phyloP scores from a whole-genome alignment of 2,329 filamentous ascomycete genomes.

The Myriosclerotinia scirpicola region DNA sequence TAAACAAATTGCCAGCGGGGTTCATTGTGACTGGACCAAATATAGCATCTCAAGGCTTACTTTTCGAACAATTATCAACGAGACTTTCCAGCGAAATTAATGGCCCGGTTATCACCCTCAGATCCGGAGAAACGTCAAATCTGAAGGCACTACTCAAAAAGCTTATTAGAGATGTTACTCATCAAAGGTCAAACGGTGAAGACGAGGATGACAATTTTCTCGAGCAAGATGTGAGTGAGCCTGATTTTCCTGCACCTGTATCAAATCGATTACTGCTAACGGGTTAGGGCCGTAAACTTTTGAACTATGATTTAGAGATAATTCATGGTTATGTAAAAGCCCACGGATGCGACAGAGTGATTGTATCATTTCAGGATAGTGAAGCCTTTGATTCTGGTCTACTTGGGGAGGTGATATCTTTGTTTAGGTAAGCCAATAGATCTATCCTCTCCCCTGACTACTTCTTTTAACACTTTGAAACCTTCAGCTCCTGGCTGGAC shows the following conservation, averaged over 20 bases:
- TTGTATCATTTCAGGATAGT: slow-evolving; percentile 76
- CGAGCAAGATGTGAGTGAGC: slow-evolving; percentile 53
- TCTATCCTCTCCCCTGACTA: background rate
- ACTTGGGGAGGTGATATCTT: slow-evolving; percentile 67
- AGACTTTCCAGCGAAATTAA: slow-evolving; percentile 49
- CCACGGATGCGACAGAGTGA: slow-evolving; percentile 57
- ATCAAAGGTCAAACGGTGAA: slow-evolving; percentile 48
- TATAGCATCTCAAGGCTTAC: slow-evolving; percentile 69
- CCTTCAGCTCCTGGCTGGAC: slow-evolving; percentile 62
- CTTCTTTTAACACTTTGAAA: slow-evolving; percentile 20
- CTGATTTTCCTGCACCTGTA: background rate
- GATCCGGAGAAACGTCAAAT: slow-evolving; percentile 70
- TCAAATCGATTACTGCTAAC: slow-evolving; percentile 23
- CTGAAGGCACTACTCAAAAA: slow-evolving; percentile 71
- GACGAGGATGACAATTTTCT: slow-evolving; percentile 53
- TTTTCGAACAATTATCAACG: slow-evolving; percentile 70
- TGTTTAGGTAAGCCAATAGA: slow-evolving; percentile 58
- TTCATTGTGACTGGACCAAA: slow-evolving; percentile 78
- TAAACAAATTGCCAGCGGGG: slow-evolving; percentile 53
- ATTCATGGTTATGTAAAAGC: slow-evolving; percentile 60
- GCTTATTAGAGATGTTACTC: slow-evolving; percentile 66
- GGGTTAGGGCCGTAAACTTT: slow-evolving; percentile 58
- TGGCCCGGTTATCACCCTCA: slow-evolving; percentile 64
- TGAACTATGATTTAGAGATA: slow-evolving; percentile 78
- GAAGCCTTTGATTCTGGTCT: slow-evolving; percentile 75